A percentile compares a stretch with the other conserved stretches of the same genome.
Conservation (phyloP, 2,329 filamentous ascomycete species). For the Cadophora gregata region DNA sequence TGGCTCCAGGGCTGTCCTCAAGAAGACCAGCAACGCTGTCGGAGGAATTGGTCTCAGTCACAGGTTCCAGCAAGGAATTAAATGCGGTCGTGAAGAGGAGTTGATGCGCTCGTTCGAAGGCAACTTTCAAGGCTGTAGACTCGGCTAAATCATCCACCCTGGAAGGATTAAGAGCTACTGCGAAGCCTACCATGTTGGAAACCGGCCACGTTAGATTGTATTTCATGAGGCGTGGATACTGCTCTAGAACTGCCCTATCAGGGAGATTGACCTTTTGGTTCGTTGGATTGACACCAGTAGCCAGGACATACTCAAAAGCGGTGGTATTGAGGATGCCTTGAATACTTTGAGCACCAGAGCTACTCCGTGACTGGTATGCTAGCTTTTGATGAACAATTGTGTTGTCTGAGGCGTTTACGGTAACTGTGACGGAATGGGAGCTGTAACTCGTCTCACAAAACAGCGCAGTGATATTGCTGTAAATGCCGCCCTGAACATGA, state of each 20-base stretch:
- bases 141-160: conserved; percentile 46
- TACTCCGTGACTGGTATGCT: neutral
- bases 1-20: conserved; percentile 13
- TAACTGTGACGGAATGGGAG: conserved; percentile 51
- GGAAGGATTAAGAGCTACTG: conserved; percentile 41
- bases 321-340: conserved; percentile 47
- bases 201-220: conserved; percentile 39
- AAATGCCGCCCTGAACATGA: neutral
- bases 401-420: conserved; percentile 41
- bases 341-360: conserved; percentile 34
- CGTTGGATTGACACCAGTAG: conserved; percentile 31
- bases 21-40: neutral
- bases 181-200: conserved; percentile 48
- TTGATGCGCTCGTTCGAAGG: conserved; percentile 50
- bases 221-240: conserved; percentile 30
- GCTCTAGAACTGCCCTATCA: conserved; percentile 32
- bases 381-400: neutral
- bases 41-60: neutral
- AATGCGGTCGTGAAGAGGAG: conserved; percentile 49
- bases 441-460: conserved; percentile 55
- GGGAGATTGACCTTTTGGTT: conserved; percentile 26
- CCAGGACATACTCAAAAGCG: conserved; percentile 47
- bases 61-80: conserved; percentile 20
- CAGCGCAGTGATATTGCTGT: conserved; percentile 43
- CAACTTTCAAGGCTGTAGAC: conserved; percentile 41